These are phyloP conservation scores for Exophiala xenobiotica DNA, from an alignment of 2,329 filamentous ascomycete genomes.

Conservation along the genomic window DNA sequence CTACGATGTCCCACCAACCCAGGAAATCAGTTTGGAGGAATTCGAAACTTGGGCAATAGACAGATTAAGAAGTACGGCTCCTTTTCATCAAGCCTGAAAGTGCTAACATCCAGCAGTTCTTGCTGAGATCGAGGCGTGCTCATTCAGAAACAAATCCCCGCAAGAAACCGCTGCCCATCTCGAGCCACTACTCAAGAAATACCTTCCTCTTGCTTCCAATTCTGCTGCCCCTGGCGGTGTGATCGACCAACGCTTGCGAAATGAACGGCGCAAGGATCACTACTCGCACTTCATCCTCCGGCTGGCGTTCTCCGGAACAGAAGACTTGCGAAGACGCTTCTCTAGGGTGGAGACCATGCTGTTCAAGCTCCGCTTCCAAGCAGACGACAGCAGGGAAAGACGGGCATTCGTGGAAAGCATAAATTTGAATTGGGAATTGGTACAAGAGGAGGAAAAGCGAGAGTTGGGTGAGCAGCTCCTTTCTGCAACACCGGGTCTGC, in stretches of 20 bases:
- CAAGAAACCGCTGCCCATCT: conserved; percentile 81
- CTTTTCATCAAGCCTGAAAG: conserved; percentile 5
- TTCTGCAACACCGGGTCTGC: conserved; percentile 53
- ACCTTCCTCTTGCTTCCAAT: conserved; percentile 76
- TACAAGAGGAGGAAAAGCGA: conserved; percentile 77
- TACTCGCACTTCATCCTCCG: conserved; percentile 97
- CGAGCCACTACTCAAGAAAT: conserved; percentile 81
- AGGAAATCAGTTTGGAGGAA: conserved; percentile 92
- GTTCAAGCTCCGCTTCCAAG: conserved; percentile 76
- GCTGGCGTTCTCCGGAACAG: conserved; percentile 86
- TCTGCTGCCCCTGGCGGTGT: conserved; percentile 58
- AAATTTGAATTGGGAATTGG: conserved; percentile 79
- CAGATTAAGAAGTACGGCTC: conserved; percentile 67
- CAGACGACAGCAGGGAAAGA: conserved; percentile 72
- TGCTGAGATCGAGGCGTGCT: conserved; percentile 75
- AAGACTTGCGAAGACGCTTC: conserved; percentile 85
- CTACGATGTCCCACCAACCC: conserved; percentile 82
- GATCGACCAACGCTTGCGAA: conserved; percentile 54
- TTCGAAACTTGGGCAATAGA: conserved; percentile 99
- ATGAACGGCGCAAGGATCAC: conserved; percentile 89
- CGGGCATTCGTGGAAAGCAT: conserved; percentile 73
- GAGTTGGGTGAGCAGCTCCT: conserved; percentile 62
- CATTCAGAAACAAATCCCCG: conserved; percentile 85
- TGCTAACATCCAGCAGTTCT: conserved; percentile 34
- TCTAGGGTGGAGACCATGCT: conserved; percentile 83